Conservation (phyloP, 345 rosid species). For the Dipteronia dyeriana region DNA sequence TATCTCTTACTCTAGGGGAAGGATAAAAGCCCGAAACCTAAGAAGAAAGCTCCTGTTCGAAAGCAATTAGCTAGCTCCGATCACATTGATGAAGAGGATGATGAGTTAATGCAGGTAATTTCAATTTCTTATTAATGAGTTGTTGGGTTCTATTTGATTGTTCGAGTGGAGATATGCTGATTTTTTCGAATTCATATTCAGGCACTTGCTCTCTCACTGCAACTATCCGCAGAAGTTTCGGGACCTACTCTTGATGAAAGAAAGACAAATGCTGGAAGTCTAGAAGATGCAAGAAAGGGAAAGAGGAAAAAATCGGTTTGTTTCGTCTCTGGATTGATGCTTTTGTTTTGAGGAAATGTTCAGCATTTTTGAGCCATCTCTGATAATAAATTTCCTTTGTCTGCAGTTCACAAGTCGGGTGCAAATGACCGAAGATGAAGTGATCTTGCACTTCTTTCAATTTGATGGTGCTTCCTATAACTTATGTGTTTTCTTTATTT, state of each 20-base stretch:
- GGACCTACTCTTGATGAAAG: slow-evolving; percentile 27
- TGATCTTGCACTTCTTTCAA: slow-evolving; percentile 70
- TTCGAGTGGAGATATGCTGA: background rate
- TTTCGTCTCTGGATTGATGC: slow-evolving; percentile 10
- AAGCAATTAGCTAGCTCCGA: slow-evolving; percentile 34
- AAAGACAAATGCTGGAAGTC: slow-evolving; percentile 26
- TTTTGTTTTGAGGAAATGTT: background rate
- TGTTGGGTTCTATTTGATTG: background rate
- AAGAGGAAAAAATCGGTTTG: slow-evolving; percentile 60
- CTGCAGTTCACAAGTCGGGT: slow-evolving; percentile 56
- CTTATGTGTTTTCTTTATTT: background rate
- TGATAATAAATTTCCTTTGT: slow-evolving; percentile 8
- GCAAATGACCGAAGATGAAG: slow-evolving; percentile 84
- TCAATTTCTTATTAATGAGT: slow-evolving; percentile 5
- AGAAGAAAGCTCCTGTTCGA: slow-evolving; percentile 35
- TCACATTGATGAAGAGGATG: slow-evolving; percentile 40
- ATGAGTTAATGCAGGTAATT: slow-evolving; percentile 53
- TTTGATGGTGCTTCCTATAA: slow-evolving; percentile 63
- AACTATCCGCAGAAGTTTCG: slow-evolving; percentile 38
- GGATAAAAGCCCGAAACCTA: slow-evolving; percentile 39
- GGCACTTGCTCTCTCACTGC: slow-evolving; percentile 81
- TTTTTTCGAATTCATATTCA: slow-evolving; percentile 24
- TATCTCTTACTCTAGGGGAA: slow-evolving; percentile 30
- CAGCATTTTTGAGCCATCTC: background rate
- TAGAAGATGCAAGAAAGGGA: slow-evolving; percentile 28